Percentiles rank a stretch among this genome's conserved stretches.
Conservation (phyloP, 768 basidiomycete genomes). For the Leccinum broughii region DNA sequence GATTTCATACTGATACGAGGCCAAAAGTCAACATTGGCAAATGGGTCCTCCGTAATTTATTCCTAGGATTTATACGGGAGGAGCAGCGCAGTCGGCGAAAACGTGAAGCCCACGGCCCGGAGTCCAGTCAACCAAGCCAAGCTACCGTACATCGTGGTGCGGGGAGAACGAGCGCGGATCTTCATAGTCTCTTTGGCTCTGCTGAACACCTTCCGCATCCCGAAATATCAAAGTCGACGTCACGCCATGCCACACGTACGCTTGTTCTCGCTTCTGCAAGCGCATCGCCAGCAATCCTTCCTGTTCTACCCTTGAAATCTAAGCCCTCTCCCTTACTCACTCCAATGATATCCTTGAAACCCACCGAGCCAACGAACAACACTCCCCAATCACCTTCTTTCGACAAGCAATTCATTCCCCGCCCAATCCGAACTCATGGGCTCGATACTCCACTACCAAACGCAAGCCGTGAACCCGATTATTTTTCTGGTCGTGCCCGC, state of each 20-base stretch:
- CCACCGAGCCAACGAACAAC: constrained; percentile 30
- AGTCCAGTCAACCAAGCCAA: constrained; percentile 18
- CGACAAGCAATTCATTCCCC: constrained; percentile 33
- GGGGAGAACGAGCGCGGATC: constrained; percentile 28
- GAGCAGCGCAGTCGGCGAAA: constrained; percentile 49
- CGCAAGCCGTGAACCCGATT: constrained; percentile 45
- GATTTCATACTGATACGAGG: constrained; percentile 7
- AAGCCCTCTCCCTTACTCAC: constrained; percentile 57
- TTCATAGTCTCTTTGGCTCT: constrained; percentile 18
- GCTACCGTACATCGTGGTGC: constrained; percentile 24
- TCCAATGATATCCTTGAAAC: constrained; percentile 55
- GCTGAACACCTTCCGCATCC: constrained; percentile 30
- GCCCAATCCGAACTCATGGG: constrained; percentile 45
- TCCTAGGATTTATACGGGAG: constrained; percentile 73
- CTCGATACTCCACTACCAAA: constrained; percentile 37
- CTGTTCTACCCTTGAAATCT: constrained; percentile 43
- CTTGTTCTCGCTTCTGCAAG: constrained; percentile 62
- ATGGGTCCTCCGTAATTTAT: constrained; percentile 87
- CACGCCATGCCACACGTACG: constrained; percentile 29
- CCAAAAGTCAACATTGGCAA: constrained; percentile 84
- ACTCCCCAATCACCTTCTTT: constrained; percentile 47
- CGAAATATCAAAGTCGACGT: constrained; percentile 29
- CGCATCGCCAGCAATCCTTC: constrained; percentile 66
- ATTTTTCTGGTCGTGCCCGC: constrained; percentile 50
- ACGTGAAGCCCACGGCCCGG: constrained; percentile 29